Base-by-base conservation (phyloP, 2,329 filamentous ascomycete genomes). In the Herpotrichia juniperi region DNA sequence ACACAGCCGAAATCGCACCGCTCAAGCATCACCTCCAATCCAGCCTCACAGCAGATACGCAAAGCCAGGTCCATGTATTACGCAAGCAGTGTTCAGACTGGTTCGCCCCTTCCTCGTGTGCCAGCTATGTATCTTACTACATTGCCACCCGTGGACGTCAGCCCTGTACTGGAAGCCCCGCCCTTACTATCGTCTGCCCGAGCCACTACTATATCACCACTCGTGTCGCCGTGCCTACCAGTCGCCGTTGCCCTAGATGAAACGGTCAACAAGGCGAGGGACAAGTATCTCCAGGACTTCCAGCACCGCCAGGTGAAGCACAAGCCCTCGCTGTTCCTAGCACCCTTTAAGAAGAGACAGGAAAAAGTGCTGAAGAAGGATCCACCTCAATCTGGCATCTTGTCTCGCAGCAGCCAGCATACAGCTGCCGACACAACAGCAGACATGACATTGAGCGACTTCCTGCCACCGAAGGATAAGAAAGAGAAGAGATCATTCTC, bases 401-500 rank as follows among this genome's bases (percentile, higher is more conserved):
- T 68, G 1, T 50, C 52, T 9, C 28, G 42, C 6, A 47, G 32
- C n/a, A 53, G 39, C 14, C 54, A 56, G 22, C 52, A 55, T 68
- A 24, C 60, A 64, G 44, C 63, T 17, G 9, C n/a, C 3, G 56
- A 63, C 8, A 35, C 51, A 3, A 53, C 47, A 6, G n/a, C 63
- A n/a, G 53, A 32, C 12, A n/a, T 51, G n/a, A 61, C 31, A 53
- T 60, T 26, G 46, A 51, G 9, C 43, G 66, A 68, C 2, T 62
- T 62, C 35, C 57, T 64, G 39, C 61, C 63, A 4, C 59, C 49
- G 2, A 58, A 75, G 25, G 85, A 81, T 44, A 82, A 83, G 10
- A 79, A 75, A 25, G 85, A 81, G 45, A 82, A 83, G 10, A 79
- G 87, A 21, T 86, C 84, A 26, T 83, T 86, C 12, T 90, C 88